These are phyloP conservation scores for Calocera cornea DNA, from an alignment of 768 basidiomycete species.

Conservation along the genomic window DNA sequence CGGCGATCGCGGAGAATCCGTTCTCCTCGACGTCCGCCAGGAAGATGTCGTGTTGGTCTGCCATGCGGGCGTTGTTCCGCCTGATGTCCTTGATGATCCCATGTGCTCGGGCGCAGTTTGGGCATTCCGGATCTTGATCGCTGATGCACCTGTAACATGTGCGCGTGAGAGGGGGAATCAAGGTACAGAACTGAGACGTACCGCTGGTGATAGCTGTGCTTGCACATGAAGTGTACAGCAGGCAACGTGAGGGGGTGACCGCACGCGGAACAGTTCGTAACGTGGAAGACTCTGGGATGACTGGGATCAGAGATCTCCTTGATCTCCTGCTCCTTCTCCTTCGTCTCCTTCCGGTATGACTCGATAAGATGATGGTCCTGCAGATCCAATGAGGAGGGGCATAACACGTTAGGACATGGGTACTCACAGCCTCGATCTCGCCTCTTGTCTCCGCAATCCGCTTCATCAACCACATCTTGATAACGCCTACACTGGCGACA, in stretches of 20 bases:
- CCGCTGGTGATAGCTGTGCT: constrained; percentile 94
- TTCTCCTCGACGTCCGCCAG: constrained; percentile 54
- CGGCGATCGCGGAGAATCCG: constrained; percentile 58
- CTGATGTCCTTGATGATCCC: constrained; percentile 82
- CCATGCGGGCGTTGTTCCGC: constrained; percentile 69
- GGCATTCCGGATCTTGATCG: constrained; percentile 82
- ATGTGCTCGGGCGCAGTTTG: constrained; percentile 74
- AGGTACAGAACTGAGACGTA: constrained; percentile 23
- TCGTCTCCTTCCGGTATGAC: constrained; percentile 82
- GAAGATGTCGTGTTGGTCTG: constrained; percentile 71
- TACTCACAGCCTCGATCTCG: constrained; percentile 67
- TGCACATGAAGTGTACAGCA: constrained; percentile 94
- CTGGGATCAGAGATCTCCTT: constrained; percentile 64
- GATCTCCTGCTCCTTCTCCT: constrained; percentile 65
- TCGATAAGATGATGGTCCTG: constrained; percentile 76
- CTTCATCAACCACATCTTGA: constrained; percentile 79
- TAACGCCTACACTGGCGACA: constrained; percentile 79
- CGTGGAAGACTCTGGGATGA: constrained; percentile 80
- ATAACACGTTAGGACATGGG: not conserved
- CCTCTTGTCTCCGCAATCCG: constrained; percentile 58
- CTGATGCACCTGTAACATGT: constrained; percentile 53
- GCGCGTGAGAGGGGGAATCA: not conserved
- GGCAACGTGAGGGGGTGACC: constrained; percentile 84
- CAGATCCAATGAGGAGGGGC: not conserved
- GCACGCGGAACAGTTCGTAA: constrained; percentile 84